These are phyloP conservation scores for Nemania serpens DNA, from an alignment of 2,329 filamentous ascomycete genomes.

Conservation along the genomic window DNA sequence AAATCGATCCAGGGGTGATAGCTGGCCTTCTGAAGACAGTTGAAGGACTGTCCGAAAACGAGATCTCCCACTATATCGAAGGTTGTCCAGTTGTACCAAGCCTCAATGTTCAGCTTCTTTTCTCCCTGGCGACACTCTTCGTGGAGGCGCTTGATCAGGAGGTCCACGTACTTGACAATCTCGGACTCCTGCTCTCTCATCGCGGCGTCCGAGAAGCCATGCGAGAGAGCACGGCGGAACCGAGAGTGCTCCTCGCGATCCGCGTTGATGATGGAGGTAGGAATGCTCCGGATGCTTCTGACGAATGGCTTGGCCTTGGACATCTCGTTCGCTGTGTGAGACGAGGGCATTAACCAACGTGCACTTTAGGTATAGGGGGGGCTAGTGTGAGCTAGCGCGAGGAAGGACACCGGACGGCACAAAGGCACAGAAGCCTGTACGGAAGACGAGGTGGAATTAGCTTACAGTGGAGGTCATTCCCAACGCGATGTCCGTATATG, in stretches of 20 bases:
- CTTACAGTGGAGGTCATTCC: constrained; percentile 28
- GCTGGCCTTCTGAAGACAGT: constrained; percentile 40
- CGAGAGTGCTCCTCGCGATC: constrained; percentile 38
- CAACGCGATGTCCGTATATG: constrained; percentile 42
- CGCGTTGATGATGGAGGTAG: constrained; percentile 39
- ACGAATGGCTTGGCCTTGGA: constrained; percentile 29
- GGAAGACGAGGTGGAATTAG: background rate
- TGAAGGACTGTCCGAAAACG: constrained; percentile 51
- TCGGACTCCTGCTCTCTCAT: constrained; percentile 40
- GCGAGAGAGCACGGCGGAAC: constrained; percentile 38
- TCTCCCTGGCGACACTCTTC: constrained; percentile 37
- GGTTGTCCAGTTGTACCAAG: constrained; percentile 46
- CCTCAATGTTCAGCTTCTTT: constrained; percentile 40
- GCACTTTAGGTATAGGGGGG: background rate
- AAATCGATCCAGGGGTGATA: constrained; percentile 43
- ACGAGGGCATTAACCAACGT: background rate
- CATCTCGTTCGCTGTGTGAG: constrained; percentile 31
- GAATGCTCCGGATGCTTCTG: constrained; percentile 26
- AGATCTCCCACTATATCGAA: constrained; percentile 40
- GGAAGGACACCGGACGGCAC: background rate
- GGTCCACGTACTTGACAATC: constrained; percentile 47
- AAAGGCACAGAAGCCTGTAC: too few relatives aligned
- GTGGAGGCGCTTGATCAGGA: constrained; percentile 46
- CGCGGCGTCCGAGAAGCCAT: constrained; percentile 39
- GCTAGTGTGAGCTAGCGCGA: background rate